Evolutionary conservation across 208 protist genomes (phyloP).

Genomic region (Trypanosoma theileri): DNA sequence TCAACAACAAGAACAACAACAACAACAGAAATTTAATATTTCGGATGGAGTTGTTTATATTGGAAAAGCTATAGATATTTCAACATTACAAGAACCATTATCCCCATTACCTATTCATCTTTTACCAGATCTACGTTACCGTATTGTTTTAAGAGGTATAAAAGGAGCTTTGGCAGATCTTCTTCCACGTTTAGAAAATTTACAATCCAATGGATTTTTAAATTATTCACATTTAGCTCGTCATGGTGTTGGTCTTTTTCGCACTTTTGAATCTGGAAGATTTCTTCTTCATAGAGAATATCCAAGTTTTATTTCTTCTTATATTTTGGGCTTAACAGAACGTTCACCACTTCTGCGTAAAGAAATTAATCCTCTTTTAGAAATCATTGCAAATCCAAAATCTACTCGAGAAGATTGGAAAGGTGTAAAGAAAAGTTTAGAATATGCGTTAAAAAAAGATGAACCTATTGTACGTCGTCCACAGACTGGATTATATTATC

Average conservation of each 20-base stretch:
- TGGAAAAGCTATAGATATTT: slow-evolving; percentile 32
- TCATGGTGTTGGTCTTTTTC: slow-evolving; percentile 58
- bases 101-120: slow-evolving; percentile 42
- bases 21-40: slow-evolving; percentile 11
- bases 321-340: slow-evolving; percentile 61
- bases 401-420: slow-evolving; percentile 50
- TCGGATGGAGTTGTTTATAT: slow-evolving; percentile 38
- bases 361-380: slow-evolving; percentile 57
- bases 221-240: slow-evolving; percentile 82
- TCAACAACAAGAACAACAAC: slow-evolving; percentile 4
- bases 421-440: slow-evolving; percentile 33
- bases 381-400: slow-evolving; percentile 39
- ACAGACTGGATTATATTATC: slow-evolving; percentile 73
- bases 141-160: slow-evolving; percentile 68
- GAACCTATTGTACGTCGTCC: slow-evolving; percentile 32
- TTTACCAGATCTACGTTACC: slow-evolving; percentile 65
- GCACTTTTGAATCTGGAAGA: slow-evolving; percentile 58
- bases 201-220: slow-evolving; percentile 50
- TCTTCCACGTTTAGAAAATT: slow-evolving; percentile 52
- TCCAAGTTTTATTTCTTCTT: slow-evolving; percentile 44
- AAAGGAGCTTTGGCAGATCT: slow-evolving; percentile 58
- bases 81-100: slow-evolving; percentile 7
- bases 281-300: slow-evolving; percentile 75
- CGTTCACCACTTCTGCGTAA: slow-evolving; percentile 52
- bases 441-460: slow-evolving; percentile 44